Percentiles rank a stretch among this genome's conserved stretches.
These are phyloP conservation scores for Aspergillus sp. DNA, from an alignment of 2,329 filamentous ascomycete species.

Conservation along the genomic window DNA sequence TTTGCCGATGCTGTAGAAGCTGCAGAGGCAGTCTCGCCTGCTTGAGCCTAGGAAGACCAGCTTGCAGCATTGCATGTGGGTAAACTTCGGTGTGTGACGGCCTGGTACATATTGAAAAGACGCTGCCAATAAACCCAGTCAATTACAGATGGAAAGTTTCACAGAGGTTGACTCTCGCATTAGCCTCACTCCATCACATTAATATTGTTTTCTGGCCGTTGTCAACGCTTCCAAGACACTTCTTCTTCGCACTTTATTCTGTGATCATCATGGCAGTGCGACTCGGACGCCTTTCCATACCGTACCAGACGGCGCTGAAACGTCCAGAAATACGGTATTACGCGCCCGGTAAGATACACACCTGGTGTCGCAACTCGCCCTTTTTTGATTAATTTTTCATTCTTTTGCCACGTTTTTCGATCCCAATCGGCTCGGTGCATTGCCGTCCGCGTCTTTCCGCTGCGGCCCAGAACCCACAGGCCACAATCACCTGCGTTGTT, in stretches of 20 bases:
- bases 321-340: slow-evolving; percentile 8
- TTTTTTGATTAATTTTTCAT: slow-evolving; percentile 10
- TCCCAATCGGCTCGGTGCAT: slow-evolving; percentile 34
- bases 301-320: slow-evolving; percentile 9
- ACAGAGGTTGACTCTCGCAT: slow-evolving; percentile 5
- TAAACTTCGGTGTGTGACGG: not conserved
- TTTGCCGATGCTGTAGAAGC: not conserved
- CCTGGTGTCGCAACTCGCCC: not conserved
- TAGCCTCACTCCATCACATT: slow-evolving; percentile 16
- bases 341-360: slow-evolving; percentile 11
- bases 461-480: slow-evolving; percentile 23
- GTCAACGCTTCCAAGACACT: not conserved
- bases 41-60: not conserved
- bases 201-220: not conserved
- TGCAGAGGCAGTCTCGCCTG: not conserved
- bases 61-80: not conserved
- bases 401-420: slow-evolving; percentile 29
- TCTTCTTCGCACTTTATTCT: not conserved
- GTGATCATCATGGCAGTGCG: not conserved
- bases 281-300: slow-evolving; percentile 11
- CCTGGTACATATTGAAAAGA: not conserved
- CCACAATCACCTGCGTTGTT: slow-evolving; percentile 23
- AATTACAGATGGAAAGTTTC: slow-evolving; percentile 6
- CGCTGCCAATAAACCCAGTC: slow-evolving; percentile 6
- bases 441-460: slow-evolving; percentile 37